Percentiles rank a stretch among this genome's conserved stretches.
Conservation (phyloP, 148 eudicot species). For the Chenopodium suecicum region DNA sequence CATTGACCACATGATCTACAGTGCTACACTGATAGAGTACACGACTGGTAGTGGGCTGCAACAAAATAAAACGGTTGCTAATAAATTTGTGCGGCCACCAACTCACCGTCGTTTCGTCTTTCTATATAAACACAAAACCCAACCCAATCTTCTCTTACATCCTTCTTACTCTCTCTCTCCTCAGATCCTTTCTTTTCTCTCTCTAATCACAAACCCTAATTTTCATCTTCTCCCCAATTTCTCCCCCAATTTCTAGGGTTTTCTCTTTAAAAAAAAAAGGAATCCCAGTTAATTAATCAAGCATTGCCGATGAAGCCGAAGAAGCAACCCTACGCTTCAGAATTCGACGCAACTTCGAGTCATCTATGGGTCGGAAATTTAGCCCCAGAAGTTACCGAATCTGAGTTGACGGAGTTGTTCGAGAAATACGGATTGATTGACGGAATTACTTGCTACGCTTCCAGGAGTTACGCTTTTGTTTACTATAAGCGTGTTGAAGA, state of each 20-base stretch:
- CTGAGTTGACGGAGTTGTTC: conserved; percentile 54
- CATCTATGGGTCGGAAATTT: conserved; percentile 88
- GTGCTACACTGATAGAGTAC: too few relatives aligned
- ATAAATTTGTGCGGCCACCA: not conserved
- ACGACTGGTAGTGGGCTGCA: too few relatives aligned
- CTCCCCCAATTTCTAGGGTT: not conserved
- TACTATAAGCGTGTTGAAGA: conserved; percentile 51
- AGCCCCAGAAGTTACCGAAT: conserved; percentile 48
- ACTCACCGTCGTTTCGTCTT: not conserved
- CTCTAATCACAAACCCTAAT: conserved; percentile 12
- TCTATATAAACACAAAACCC: not conserved
- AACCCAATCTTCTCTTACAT: not conserved
- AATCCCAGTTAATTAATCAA: not conserved
- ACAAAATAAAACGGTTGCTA: not conserved
- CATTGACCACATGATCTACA: too few relatives aligned
- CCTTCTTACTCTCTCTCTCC: not conserved
- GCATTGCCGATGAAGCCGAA: conserved; percentile 17
- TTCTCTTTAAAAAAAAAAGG: not conserved
- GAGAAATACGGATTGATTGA: conserved; percentile 60
- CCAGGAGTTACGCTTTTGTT: conserved; percentile 67
- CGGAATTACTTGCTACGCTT: conserved; percentile 49
- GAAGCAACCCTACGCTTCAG: conserved; percentile 21
- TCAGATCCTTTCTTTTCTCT: not conserved
- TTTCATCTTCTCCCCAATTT: not conserved
- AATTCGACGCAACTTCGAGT: conserved; percentile 40